Percentiles rank a stretch among this genome's conserved stretches.
Conservation (phyloP, 2,329 filamentous ascomycete genomes). For the Trichoderma hamatum region DNA sequence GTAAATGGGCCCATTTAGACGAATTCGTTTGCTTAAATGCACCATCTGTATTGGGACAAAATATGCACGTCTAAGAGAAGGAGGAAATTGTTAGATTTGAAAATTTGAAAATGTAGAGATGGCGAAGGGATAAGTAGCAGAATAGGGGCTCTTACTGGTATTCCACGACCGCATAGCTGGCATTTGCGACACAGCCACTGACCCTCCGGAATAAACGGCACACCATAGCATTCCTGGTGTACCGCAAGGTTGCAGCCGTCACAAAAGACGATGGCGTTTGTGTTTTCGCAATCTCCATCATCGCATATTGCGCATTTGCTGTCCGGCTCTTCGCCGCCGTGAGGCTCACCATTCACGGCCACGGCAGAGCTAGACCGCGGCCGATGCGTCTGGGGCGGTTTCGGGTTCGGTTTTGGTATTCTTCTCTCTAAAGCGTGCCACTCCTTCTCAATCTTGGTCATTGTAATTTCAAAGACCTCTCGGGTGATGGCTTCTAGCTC, state of each 20-base stretch:
- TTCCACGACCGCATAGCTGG: conserved; percentile 88
- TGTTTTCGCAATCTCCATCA: conserved; percentile 99
- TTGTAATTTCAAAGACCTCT: conserved; percentile 94
- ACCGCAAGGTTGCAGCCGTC: conserved; percentile 97
- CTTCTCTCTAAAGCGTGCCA: conserved; percentile 96
- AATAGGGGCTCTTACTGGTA: conserved; percentile 63
- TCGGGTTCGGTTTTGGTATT: conserved; percentile 95
- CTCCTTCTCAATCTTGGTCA: conserved; percentile 98
- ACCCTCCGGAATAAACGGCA: conserved; percentile 97
- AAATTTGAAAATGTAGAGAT: background rate
- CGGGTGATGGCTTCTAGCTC: conserved; percentile 83
- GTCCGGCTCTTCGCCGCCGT: conserved; percentile 85
- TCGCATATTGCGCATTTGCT: conserved; percentile 98
- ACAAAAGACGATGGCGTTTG: conserved; percentile 98
- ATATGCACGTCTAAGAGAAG: conserved; percentile 78
- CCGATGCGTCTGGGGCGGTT: conserved; percentile 90
- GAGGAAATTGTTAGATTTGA: background rate
- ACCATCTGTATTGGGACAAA: conserved; percentile 95
- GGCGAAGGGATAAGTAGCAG: background rate
- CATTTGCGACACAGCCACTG: conserved; percentile 98
- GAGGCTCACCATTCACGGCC: conserved; percentile 90
- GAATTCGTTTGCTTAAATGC: conserved; percentile 98
- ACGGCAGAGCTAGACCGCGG: conserved; percentile 92
- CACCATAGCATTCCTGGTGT: conserved; percentile 98
- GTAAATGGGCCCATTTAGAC: conserved; percentile 93